A percentile compares a stretch with the other conserved stretches of the same genome.
These are phyloP conservation scores for Plasmodium coatneyi DNA, from an alignment of 169 alveolate species.

Conservation along the genomic window DNA sequence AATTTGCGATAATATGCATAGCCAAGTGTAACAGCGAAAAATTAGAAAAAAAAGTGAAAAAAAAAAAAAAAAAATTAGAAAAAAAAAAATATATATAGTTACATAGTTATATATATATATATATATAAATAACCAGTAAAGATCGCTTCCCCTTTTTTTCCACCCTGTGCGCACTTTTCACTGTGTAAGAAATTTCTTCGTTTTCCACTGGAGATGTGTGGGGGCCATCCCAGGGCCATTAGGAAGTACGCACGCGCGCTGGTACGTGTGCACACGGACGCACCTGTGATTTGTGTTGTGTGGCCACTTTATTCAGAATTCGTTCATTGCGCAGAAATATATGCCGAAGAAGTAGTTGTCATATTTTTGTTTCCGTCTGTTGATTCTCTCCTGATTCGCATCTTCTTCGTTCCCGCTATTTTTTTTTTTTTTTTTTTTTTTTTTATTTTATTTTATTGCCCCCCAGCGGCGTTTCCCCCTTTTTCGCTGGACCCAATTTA, in stretches of 20 bases:
- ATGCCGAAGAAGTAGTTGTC: not conserved
- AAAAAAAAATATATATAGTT: too few relatives aligned
- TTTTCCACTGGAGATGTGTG: not conserved
- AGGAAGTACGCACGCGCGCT: not conserved
- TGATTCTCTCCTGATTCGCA: not conserved
- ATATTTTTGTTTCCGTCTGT: not conserved
- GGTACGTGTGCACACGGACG: not conserved
- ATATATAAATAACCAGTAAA: not conserved
- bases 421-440: too few relatives aligned
- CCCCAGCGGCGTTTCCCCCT: not conserved
- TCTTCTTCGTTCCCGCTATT: not conserved
- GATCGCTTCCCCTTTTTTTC: not conserved
- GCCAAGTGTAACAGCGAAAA: not conserved
- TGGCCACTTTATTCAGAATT: not conserved
- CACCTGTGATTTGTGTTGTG: not conserved
- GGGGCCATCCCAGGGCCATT: not conserved
- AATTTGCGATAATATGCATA: not conserved
- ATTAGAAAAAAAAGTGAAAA: too few relatives aligned
- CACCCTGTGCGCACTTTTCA: not conserved
- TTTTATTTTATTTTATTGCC: not conserved
- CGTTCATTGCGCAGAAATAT: not conserved
- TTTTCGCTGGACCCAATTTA: not conserved
- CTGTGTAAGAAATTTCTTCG: not conserved
- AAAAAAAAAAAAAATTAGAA: not conserved
- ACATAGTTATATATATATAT: too few relatives aligned